Conservation (phyloP, 805 yeast species). For the Diddensiella santjacobensis region DNA sequence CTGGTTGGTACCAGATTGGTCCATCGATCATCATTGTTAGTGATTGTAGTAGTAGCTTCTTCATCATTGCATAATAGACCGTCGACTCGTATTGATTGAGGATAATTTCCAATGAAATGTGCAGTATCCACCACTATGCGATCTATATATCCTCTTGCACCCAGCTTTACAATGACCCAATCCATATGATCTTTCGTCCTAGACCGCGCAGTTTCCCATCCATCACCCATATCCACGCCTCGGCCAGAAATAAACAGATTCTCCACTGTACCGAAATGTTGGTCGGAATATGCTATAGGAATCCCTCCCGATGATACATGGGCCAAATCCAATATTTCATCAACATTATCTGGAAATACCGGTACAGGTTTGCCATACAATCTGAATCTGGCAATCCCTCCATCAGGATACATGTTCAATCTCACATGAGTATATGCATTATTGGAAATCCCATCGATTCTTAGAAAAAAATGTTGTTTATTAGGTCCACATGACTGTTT, state of each 20-base stretch:
- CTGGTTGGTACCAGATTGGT: slow-evolving; percentile 56
- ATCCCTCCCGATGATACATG: slow-evolving; percentile 85
- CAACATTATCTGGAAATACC: slow-evolving; percentile 48
- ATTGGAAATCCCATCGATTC: slow-evolving; percentile 54
- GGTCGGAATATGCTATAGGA: slow-evolving; percentile 77
- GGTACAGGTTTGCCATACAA: slow-evolving; percentile 81
- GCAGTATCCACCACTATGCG: slow-evolving; percentile 83
- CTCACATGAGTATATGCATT: slow-evolving; percentile 72
- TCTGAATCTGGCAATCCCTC: slow-evolving; percentile 94
- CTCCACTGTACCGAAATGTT: slow-evolving; percentile 91
- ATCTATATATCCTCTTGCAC: slow-evolving; percentile 54
- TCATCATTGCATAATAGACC: slow-evolving; percentile 44
- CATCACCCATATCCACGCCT: slow-evolving; percentile 95
- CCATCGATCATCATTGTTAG: slow-evolving; percentile 52
- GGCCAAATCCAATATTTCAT: slow-evolving; percentile 65
- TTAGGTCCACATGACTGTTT: slow-evolving; percentile 84
- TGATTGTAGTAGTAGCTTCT: slow-evolving; percentile 40
- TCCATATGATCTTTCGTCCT: slow-evolving; percentile 80
- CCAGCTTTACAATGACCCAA: slow-evolving; percentile 85
- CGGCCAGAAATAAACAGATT: slow-evolving; percentile 89
- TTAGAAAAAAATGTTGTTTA: slow-evolving; percentile 76
- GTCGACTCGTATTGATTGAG: slow-evolving; percentile 71
- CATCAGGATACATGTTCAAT: slow-evolving; percentile 94
- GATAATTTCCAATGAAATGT: slow-evolving; percentile 91
- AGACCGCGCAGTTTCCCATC: slow-evolving; percentile 96